These are phyloP conservation scores for Didymellaceae sp. DNA, from an alignment of 2,329 filamentous ascomycete genomes.

Conservation along the genomic window DNA sequence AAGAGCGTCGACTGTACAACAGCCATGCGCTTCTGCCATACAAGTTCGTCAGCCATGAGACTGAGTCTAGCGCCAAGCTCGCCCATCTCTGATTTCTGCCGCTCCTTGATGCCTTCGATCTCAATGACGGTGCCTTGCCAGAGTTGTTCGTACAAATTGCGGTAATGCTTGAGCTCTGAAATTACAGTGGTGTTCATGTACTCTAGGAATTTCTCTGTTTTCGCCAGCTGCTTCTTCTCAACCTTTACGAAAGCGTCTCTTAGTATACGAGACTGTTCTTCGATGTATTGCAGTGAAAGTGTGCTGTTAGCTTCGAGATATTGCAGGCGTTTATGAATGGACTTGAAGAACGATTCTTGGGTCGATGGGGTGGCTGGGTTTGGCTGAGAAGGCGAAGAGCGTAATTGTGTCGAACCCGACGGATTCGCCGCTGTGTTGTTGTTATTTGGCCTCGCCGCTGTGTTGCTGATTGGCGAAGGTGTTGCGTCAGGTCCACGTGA, in stretches of 20 bases:
- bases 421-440: conserved; percentile 29
- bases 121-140: conserved; percentile 96
- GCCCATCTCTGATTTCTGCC: conserved; percentile 81
- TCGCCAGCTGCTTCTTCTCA: conserved; percentile 85
- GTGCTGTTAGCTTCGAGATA: conserved; percentile 92
- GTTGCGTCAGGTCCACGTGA: conserved; percentile 20
- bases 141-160: conserved; percentile 90
- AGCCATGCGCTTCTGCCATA: conserved; percentile 85
- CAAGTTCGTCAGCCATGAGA: conserved; percentile 89
- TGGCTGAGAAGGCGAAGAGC: conserved; percentile 53
- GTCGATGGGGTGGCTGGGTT: conserved; percentile 74
- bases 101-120: conserved; percentile 84
- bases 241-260: conserved; percentile 86
- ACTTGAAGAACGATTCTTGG: conserved; percentile 98
- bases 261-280: conserved; percentile 90
- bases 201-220: conserved; percentile 81
- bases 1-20: conserved; percentile 90
- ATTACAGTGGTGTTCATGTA: conserved; percentile 88
- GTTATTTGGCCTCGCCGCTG: conserved; percentile 21
- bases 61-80: conserved; percentile 82
- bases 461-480: conserved; percentile 14
- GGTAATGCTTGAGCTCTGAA: conserved; percentile 64
- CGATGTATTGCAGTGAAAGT: conserved; percentile 91
- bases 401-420: conserved; percentile 26
- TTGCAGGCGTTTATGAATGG: conserved; percentile 89